These are phyloP conservation scores for Lasiodiplodia theobromae DNA, from an alignment of 2,329 filamentous ascomycete genomes.

Conservation along the genomic window DNA sequence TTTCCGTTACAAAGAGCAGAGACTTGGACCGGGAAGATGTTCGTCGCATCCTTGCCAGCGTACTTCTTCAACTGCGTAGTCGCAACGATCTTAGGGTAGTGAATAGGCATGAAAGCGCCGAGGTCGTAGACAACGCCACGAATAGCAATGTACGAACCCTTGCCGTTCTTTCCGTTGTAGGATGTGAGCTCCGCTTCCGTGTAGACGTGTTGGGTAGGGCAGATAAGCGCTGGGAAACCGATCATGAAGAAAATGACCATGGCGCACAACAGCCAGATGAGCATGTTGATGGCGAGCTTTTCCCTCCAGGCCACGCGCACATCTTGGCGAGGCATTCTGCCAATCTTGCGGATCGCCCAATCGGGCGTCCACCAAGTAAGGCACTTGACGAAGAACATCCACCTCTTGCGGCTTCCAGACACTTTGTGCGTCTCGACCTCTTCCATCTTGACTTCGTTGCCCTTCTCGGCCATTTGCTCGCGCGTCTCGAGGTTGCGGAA, in stretches of 20 bases:
- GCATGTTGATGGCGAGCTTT: conserved; percentile 95
- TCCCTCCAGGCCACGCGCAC: conserved; percentile 94
- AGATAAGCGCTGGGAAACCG: conserved; percentile 84
- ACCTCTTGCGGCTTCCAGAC: conserved; percentile 83
- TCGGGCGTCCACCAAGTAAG: conserved; percentile 91
- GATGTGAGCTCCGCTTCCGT: conserved; percentile 76
- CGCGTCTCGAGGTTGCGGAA: conserved; percentile 95
- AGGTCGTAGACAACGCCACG: conserved; percentile 91
- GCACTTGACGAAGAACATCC: conserved; percentile 83
- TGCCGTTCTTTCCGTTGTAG: conserved; percentile 74
- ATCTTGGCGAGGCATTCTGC: conserved; percentile 90
- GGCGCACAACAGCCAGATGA: conserved; percentile 89
- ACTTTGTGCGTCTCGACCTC: conserved; percentile 87
- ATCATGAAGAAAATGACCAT: conserved; percentile 88
- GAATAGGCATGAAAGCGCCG: conserved; percentile 71
- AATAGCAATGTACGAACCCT: conserved; percentile 75
- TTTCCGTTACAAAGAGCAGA: conserved; percentile 86
- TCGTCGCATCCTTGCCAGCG: conserved; percentile 84
- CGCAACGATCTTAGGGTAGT: conserved; percentile 76
- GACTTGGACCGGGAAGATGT: conserved; percentile 92
- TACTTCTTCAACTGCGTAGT: conserved; percentile 75
- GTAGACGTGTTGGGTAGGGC: conserved; percentile 88
- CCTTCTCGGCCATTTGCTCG: conserved; percentile 93
- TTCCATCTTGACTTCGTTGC: conserved; percentile 86
- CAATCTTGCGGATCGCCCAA: conserved; percentile 76